Base-by-base conservation (phyloP, 2,329 filamentous ascomycete genomes). In the Ploettnerulaceae sp. region DNA sequence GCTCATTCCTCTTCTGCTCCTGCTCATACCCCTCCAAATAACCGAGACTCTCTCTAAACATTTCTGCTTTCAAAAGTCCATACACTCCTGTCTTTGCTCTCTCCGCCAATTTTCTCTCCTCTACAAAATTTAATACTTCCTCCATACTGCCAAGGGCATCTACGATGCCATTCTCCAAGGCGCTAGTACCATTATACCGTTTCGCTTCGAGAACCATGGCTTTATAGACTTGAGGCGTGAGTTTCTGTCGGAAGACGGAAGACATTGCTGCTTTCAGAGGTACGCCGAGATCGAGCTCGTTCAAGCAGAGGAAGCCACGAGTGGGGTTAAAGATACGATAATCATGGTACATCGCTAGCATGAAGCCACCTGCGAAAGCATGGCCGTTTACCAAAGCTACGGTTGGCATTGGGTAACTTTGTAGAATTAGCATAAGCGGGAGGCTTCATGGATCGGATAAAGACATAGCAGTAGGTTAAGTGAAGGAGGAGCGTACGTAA, bases 321-420 rank as follows among this genome's bases (percentile, higher is more conserved):
- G 72, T 61, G 0, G 82, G 76, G 61, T 84, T 84, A 70, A 87
- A 85, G 56, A 93, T 73, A 21, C 88, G 79, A 69, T 93, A 93
- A 68, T 91, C 86, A 67, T 90, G 86, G 67, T 85, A 80, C 77
- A 89, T 86, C 48, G 85, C 79, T 7, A 85, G 71, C 82, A 93
- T 90, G 51, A 90, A 71, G n/a, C 85, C 87, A 35, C 79, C 87
- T 5, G 87, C 88, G 64, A 89, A 93, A 45, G 82, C 80, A 65
- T 94, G 88, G 17, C 87, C 87, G 58, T 88, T 89, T 45, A 91
- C 61, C 7, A 89, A 71, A n/a, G 86, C 82, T 39, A 93, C 67
- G 3, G 86, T 93, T 18, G 87, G 87, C 85, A 90, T 89, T 11
- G 86, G 85, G 61, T 81, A 91, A 43, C 71, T 76, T n/a, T n/a